A percentile compares a stretch with the other conserved stretches of the same genome.
Evolutionary conservation across 1,284 basidiomycete genomes (phyloP).

Genomic region (Ganoderma lingzhi): DNA sequence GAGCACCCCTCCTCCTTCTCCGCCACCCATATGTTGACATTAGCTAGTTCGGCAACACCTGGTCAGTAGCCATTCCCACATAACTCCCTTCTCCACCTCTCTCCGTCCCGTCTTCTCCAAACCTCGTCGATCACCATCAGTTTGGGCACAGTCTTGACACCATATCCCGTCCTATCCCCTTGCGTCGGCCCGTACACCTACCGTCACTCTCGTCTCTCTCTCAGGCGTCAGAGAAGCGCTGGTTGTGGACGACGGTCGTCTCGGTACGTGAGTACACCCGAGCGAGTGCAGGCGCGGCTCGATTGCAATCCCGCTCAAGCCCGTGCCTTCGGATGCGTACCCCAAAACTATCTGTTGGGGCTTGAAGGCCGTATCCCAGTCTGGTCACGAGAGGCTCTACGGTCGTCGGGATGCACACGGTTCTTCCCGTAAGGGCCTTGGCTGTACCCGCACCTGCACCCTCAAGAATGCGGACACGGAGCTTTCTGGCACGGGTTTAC

Average conservation of each 20-base stretch:
- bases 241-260: neutral
- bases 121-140: neutral
- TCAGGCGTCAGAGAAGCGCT: neutral
- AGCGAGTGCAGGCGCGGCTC: neutral
- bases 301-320: neutral
- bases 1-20: constrained; percentile 42
- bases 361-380: neutral
- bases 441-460: neutral
- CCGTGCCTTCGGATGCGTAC: neutral
- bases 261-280: neutral
- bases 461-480: neutral
- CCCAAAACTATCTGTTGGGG: neutral
- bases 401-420: neutral
- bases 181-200: neutral
- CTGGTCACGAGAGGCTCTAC: neutral
- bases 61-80: constrained; percentile 53
- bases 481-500: neutral
- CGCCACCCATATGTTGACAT: constrained; percentile 20
- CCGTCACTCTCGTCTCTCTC: neutral
- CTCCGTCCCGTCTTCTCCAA: neutral
- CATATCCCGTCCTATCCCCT: neutral
- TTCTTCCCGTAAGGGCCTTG: neutral
- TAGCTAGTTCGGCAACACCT: constrained; percentile 82
- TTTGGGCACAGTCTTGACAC: neutral
- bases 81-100: neutral